Percentiles rank a stretch among this genome's conserved stretches.
phyloP scores from a whole-genome alignment of 2,329 filamentous ascomycete species.

The Periconia digitata region DNA sequence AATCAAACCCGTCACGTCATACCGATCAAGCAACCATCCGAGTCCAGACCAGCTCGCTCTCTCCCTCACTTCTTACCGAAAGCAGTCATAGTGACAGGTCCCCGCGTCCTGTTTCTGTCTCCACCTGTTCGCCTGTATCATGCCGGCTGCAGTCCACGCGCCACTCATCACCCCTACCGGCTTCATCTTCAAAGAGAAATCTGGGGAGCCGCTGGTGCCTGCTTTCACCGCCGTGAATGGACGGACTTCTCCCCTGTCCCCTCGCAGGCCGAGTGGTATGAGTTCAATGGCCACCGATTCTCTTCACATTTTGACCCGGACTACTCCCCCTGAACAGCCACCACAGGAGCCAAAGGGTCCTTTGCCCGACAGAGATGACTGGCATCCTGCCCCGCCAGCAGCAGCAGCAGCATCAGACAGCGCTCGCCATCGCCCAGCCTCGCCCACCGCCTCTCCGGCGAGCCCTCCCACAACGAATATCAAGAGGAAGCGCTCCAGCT shows the following conservation, averaged over 20 bases:
- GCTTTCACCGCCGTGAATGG: conserved; percentile 43
- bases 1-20: conserved; percentile 6
- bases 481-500: conserved; percentile 68
- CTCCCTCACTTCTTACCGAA: not conserved
- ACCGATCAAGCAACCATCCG: conserved; percentile 2
- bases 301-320: conserved; percentile 13
- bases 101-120: conserved; percentile 5
- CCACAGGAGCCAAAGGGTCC: conserved; percentile 21
- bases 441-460: conserved; percentile 25
- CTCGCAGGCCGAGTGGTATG: conserved; percentile 17
- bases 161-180: conserved; percentile 28
- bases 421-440: conserved; percentile 23
- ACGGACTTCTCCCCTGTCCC: conserved; percentile 27
- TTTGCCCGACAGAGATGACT: conserved; percentile 18
- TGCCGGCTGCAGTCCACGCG: conserved; percentile 39
- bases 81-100: conserved; percentile 3
- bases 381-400: conserved; percentile 17
- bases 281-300: conserved; percentile 20
- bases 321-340: conserved; percentile 10
- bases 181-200: conserved; percentile 34
- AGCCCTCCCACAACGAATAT: conserved; percentile 41
- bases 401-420: conserved; percentile 15
- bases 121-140: conserved; percentile 19
- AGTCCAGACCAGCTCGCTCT: conserved; percentile 1
- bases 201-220: conserved; percentile 25